Conservation (phyloP, 805 yeast species). For the Saccharomyces jurei region DNA sequence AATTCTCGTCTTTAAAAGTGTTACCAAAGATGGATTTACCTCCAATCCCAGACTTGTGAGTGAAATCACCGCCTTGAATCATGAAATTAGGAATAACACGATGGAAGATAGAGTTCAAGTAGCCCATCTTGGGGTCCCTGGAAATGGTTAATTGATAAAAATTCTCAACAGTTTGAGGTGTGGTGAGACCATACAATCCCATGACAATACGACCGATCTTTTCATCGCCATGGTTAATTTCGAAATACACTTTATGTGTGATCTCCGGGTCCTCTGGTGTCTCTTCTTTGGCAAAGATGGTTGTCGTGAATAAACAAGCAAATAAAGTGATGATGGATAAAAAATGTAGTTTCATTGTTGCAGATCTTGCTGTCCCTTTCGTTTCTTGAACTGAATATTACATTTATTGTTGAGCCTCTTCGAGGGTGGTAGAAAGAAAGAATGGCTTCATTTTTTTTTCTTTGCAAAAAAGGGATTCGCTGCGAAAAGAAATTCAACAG, state of each 20-base stretch:
- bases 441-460: neutral
- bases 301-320: neutral
- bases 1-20: constrained; percentile 63
- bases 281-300: neutral
- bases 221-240: constrained; percentile 71
- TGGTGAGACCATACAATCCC: constrained; percentile 81
- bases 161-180: constrained; percentile 84
- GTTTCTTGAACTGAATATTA: neutral
- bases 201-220: constrained; percentile 72
- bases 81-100: constrained; percentile 63
- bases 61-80: constrained; percentile 80
- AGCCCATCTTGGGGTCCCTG: constrained; percentile 59
- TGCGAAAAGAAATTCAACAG: neutral
- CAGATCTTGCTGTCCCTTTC: neutral
- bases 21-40: constrained; percentile 68
- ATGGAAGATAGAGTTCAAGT: constrained; percentile 59
- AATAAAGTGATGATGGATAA: neutral
- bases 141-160: constrained; percentile 75
- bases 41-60: constrained; percentile 61
- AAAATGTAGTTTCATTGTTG: constrained; percentile 9
- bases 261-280: constrained; percentile 29
- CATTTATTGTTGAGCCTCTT: neutral
- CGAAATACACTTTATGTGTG: constrained; percentile 80
- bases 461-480: neutral
- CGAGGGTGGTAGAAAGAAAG: neutral